Conservation (phyloP, 108 stramenopile genomes). For the Chaetoceros tenuissimus region DNA sequence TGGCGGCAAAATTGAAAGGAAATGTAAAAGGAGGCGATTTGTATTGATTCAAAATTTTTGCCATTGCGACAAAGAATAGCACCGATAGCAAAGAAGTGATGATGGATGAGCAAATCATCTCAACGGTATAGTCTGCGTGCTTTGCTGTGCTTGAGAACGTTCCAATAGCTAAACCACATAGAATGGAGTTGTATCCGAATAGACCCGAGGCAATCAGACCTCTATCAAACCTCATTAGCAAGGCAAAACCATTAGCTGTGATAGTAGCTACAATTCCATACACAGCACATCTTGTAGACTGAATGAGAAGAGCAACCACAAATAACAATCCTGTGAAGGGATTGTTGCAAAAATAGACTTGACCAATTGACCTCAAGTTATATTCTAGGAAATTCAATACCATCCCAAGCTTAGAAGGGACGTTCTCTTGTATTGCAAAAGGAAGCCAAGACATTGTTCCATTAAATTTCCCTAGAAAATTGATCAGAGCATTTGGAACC, state of each 20-base stretch:
- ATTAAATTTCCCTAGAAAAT: too few species aligned
- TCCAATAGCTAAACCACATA: slow-evolving; percentile 26
- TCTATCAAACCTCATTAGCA: slow-evolving; percentile 25
- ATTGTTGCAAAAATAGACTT: slow-evolving; percentile 32
- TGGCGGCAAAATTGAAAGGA: slow-evolving; percentile 24
- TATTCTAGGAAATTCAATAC: slow-evolving; percentile 15
- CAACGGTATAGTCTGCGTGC: slow-evolving; percentile 4
- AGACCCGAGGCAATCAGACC: slow-evolving; percentile 16
- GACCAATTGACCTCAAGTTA: slow-evolving; percentile 20
- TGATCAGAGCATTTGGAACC: too few species aligned
- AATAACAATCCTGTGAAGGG: slow-evolving; percentile 26
- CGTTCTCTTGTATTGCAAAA: too few species aligned
- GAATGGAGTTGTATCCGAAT: slow-evolving; percentile 32
- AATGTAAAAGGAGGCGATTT: slow-evolving; percentile 34
- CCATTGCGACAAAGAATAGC: slow-evolving; percentile 8
- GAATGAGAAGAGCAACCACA: slow-evolving; percentile 22
- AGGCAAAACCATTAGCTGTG: slow-evolving; percentile 13
- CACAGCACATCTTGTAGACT: slow-evolving; percentile 22
- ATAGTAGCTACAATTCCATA: slow-evolving; percentile 26
- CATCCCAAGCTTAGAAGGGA: too few species aligned
- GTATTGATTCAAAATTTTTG: slow-evolving; percentile 17
- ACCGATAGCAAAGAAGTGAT: slow-evolving; percentile 1
- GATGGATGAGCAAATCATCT: slow-evolving; percentile 7
- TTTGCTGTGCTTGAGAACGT: slow-evolving; percentile 15
- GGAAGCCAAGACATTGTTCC: too few species aligned